These are phyloP conservation scores for Colletotrichum karsti DNA, from an alignment of 2,329 filamentous ascomycete genomes.

Conservation along the genomic window DNA sequence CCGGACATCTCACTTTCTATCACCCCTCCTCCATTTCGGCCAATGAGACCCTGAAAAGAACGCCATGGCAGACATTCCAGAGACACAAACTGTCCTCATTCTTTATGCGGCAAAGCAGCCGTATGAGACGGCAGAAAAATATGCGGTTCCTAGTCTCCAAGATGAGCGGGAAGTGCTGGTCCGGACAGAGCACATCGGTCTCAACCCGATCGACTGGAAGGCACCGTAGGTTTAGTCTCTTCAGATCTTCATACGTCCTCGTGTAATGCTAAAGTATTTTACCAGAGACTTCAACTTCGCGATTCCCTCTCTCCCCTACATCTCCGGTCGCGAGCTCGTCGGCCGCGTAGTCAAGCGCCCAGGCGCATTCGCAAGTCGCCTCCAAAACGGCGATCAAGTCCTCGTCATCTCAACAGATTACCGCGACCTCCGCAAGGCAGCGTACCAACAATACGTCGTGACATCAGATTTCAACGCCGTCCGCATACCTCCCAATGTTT, in stretches of 20 bases:
- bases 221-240: slow-evolving; percentile 64
- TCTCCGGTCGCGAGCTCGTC: slow-evolving; percentile 75
- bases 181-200: slow-evolving; percentile 70
- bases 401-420: slow-evolving; percentile 80
- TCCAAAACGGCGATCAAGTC: slow-evolving; percentile 65
- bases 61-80: slow-evolving; percentile 21
- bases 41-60: slow-evolving; percentile 6
- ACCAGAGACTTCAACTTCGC: slow-evolving; percentile 73
- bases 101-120: slow-evolving; percentile 58
- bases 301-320: slow-evolving; percentile 72
- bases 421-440: slow-evolving; percentile 75
- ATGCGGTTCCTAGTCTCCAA: slow-evolving; percentile 50
- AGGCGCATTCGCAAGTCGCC: slow-evolving; percentile 38
- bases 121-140: slow-evolving; percentile 53
- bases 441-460: slow-evolving; percentile 76
- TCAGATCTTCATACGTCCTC: background rate
- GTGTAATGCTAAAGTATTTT: background rate
- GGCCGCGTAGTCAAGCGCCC: slow-evolving; percentile 62
- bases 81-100: slow-evolving; percentile 56
- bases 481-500: slow-evolving; percentile 63
- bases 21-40: background rate
- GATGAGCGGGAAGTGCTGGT: slow-evolving; percentile 65
- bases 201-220: slow-evolving; percentile 84
- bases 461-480: slow-evolving; percentile 72
- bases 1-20: background rate